Evolutionary conservation across 805 yeast genomes (phyloP), one percentile per base, ranked within the genome.

Genomic region (Schwanniomyces yamadae): DNA sequence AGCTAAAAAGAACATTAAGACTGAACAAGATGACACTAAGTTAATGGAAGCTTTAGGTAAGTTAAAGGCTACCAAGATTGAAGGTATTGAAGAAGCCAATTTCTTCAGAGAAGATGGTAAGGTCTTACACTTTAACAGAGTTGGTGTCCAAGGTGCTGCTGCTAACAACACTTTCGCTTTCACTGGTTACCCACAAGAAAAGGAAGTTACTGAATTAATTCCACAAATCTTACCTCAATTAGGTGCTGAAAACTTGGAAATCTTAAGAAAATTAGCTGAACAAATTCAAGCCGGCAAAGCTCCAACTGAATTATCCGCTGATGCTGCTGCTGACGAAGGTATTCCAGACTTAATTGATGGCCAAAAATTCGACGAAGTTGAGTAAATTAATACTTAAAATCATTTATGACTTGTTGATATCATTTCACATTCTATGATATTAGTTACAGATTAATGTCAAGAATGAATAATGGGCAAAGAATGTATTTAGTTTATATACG

Each of bases 101-200:
- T 86, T 91, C 77, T 90, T 93, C 85, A 84, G 77, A 69, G 96
- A 88, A 48, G 96, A 91, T 67, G 97, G 97, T 62, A 84, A 82
- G 63, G 96, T 93, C 48, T 73, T 91, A 69, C 96, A 91, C 75
- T 88, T 93, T 79, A 81, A 85, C 77, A 84, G 93, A 69, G 96
- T 93, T 51, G 95, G 93, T 71, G 93, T 90, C 48, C 97, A 91
- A 75, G 86, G 86, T 53, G 88, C 96, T 55, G 81, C 86, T 55
- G 83, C 82, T 57, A 75, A 83, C 77, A 90, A 91, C 81, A 84
- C 95, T 49, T 86, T 83, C 66, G 95, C 95, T 54, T 83, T 93
- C 77, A 84, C 88, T 67, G 99, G 99, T 67, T 80, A 82, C 69
- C 86, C 95, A 48, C 93, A 87, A 70, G 93, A 88, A 73, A 90